These are phyloP conservation scores for Debaryomyces coudertii DNA, from an alignment of 1,139 yeast species.

Conservation along the genomic window DNA sequence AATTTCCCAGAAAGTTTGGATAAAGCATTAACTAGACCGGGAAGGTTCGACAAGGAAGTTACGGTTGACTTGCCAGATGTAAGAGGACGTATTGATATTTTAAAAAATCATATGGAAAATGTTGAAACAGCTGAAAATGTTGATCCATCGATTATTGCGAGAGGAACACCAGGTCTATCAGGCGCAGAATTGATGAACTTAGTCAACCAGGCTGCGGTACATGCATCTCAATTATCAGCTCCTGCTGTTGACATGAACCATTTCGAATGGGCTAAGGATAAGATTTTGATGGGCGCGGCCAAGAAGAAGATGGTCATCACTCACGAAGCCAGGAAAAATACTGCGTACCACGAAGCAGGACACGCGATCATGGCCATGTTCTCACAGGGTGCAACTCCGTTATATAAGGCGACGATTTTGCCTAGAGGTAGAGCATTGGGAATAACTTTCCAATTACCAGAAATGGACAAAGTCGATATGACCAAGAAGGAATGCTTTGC, in stretches of 20 bases:
- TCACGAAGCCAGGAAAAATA: constrained; percentile 88
- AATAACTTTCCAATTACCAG: constrained; percentile 95
- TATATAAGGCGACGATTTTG: constrained; percentile 93
- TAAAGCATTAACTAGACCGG: constrained; percentile 97
- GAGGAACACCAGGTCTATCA: constrained; percentile 96
- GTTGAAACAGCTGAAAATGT: constrained; percentile 85
- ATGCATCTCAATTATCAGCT: constrained; percentile 92
- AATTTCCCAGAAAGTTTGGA: constrained; percentile 97
- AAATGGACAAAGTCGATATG: constrained; percentile 96
- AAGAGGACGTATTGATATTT: constrained; percentile 91
- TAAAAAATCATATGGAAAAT: constrained; percentile 89
- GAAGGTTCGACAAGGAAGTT: constrained; percentile 95
- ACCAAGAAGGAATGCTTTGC: constrained; percentile 90
- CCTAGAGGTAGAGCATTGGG: constrained; percentile 98
- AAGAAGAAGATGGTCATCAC: constrained; percentile 96
- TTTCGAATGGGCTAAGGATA: constrained; percentile 99
- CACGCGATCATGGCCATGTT: constrained; percentile 98
- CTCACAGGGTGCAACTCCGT: constrained; percentile 93
- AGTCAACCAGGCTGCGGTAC: constrained; percentile 97
- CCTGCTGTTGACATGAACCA: constrained; percentile 88
- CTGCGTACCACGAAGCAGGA: constrained; percentile 99
- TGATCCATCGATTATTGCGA: constrained; percentile 85
- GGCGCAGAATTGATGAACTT: constrained; percentile 97
- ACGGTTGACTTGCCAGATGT: constrained; percentile 97
- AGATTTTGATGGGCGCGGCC: constrained; percentile 97